phyloP scores from a whole-genome alignment of 2,329 filamentous ascomycete genomes.

The Pseudonectria foliicola region DNA sequence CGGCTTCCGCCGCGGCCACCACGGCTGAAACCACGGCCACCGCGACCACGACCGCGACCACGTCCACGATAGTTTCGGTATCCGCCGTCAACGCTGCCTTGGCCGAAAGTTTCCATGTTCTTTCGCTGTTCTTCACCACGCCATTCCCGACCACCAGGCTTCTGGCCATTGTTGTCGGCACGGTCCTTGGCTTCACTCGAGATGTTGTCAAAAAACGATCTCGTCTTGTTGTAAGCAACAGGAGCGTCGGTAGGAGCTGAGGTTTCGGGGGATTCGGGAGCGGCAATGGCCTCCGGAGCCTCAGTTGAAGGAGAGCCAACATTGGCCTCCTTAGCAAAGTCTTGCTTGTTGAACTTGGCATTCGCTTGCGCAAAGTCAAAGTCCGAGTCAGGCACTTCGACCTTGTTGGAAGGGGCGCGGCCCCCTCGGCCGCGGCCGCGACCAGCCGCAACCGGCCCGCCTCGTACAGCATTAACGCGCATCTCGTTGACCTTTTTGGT shows the following conservation, averaged over 20 bases:
- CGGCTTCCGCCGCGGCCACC: slow-evolving; percentile 35
- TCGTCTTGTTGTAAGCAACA: slow-evolving; percentile 73
- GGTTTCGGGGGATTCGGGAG: slow-evolving; percentile 32
- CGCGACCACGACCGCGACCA: slow-evolving; percentile 62
- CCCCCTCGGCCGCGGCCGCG: slow-evolving; percentile 45
- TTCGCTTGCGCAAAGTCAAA: slow-evolving; percentile 73
- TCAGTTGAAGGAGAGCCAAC: slow-evolving; percentile 63
- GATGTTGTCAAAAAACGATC: slow-evolving; percentile 97
- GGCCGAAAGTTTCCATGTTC: slow-evolving; percentile 96
- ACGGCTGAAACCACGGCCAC: slow-evolving; percentile 32
- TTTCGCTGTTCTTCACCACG: slow-evolving; percentile 87
- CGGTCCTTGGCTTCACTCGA: slow-evolving; percentile 89
- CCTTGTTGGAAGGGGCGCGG: slow-evolving; percentile 48
- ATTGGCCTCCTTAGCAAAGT: slow-evolving; percentile 78
- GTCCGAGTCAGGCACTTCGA: slow-evolving; percentile 84
- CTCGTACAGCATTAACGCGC: slow-evolving; percentile 54
- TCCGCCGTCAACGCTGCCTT: slow-evolving; percentile 83
- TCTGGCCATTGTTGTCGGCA: slow-evolving; percentile 60
- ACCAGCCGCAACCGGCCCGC: slow-evolving; percentile 40
- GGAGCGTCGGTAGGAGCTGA: slow-evolving; percentile 36
- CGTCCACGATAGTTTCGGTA: slow-evolving; percentile 74
- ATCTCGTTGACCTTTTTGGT: slow-evolving; percentile 72
- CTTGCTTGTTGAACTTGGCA: slow-evolving; percentile 41
- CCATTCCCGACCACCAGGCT: slow-evolving; percentile 78
- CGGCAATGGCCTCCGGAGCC: slow-evolving; percentile 31